These are phyloP conservation scores for Quillaja saponaria DNA, from an alignment of 306 rosid species.

Conservation along the genomic window DNA sequence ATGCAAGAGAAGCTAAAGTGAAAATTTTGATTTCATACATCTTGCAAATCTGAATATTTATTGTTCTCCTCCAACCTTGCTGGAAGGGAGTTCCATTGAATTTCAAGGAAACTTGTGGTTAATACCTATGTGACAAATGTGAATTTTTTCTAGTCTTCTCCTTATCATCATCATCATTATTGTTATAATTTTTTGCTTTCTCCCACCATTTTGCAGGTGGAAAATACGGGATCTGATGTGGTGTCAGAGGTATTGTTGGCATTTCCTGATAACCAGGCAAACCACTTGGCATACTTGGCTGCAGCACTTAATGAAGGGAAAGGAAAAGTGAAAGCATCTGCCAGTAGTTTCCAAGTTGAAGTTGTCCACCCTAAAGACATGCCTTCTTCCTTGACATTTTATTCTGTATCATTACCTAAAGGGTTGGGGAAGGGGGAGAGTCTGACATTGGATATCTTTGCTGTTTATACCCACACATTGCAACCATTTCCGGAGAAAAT, in stretches of 20 bases:
- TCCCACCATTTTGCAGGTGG: constrained; percentile 49
- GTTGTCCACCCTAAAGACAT: constrained; percentile 54
- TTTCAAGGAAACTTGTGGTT: constrained; percentile 4
- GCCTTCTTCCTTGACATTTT: constrained; percentile 61
- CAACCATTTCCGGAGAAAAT: constrained; percentile 88
- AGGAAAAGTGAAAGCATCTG: constrained; percentile 63
- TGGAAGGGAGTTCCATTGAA: background rate
- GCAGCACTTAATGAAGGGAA: constrained; percentile 61
- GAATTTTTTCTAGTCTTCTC: background rate
- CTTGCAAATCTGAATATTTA: background rate
- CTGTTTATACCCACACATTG: constrained; percentile 62
- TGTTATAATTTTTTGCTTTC: background rate
- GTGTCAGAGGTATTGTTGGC: constrained; percentile 63
- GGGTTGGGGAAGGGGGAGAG: constrained; percentile 70
- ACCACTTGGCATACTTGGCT: constrained; percentile 62
- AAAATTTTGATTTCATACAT: no score
- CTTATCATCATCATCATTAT: background rate
- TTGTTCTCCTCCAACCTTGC: background rate
- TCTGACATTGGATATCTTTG: constrained; percentile 65
- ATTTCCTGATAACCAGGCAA: constrained; percentile 67
- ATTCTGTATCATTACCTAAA: constrained; percentile 71
- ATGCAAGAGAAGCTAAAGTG: background rate
- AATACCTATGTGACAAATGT: background rate
- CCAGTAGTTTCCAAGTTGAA: constrained; percentile 51
- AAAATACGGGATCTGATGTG: constrained; percentile 64